phyloP scores from a whole-genome alignment of 148 eudicot species.

The Silene conica region DNA sequence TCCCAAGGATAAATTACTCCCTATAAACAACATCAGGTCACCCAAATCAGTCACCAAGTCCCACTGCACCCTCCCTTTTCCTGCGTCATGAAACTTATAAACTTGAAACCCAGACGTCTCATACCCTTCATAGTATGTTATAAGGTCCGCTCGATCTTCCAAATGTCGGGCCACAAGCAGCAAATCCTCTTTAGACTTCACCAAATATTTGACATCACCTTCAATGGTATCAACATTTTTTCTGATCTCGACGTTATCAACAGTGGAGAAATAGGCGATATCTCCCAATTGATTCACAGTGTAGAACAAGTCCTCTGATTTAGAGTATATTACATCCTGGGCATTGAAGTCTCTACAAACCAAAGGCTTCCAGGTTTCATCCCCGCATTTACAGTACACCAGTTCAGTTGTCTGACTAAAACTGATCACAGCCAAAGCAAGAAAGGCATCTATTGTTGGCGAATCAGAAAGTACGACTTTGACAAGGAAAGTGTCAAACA shows the following conservation, averaged over 20 bases:
- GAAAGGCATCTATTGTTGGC: conserved; percentile 31
- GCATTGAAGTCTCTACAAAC: conserved; percentile 29
- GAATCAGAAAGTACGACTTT: conserved; percentile 57
- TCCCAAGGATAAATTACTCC: conserved; percentile 59
- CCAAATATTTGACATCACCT: conserved; percentile 68
- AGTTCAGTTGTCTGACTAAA: conserved; percentile 32
- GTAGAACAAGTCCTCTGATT: conserved; percentile 39
- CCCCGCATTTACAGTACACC: conserved; percentile 50
- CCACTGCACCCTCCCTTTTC: conserved; percentile 35
- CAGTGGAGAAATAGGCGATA: conserved; percentile 41
- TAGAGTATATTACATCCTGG: conserved; percentile 58
- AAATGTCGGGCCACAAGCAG: conserved; percentile 44
- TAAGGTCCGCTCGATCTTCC: conserved; percentile 33
- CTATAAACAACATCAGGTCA: conserved; percentile 46
- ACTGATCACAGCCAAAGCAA: conserved; percentile 45
- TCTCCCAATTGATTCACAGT: conserved; percentile 53
- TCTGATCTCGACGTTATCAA: background rate
- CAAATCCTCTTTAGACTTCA: conserved; percentile 33
- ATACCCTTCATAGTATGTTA: conserved; percentile 29
- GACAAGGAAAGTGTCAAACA: conserved; percentile 49
- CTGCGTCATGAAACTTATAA: conserved; percentile 33
- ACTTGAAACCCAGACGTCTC: conserved; percentile 53
- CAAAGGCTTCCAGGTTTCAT: conserved; percentile 43
- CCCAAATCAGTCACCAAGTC: conserved; percentile 46
- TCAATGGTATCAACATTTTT: conserved; percentile 22